A percentile compares a stretch with the other conserved stretches of the same genome.
Conservation (phyloP, 768 basidiomycete genomes). For the Tremella mesenterica region DNA sequence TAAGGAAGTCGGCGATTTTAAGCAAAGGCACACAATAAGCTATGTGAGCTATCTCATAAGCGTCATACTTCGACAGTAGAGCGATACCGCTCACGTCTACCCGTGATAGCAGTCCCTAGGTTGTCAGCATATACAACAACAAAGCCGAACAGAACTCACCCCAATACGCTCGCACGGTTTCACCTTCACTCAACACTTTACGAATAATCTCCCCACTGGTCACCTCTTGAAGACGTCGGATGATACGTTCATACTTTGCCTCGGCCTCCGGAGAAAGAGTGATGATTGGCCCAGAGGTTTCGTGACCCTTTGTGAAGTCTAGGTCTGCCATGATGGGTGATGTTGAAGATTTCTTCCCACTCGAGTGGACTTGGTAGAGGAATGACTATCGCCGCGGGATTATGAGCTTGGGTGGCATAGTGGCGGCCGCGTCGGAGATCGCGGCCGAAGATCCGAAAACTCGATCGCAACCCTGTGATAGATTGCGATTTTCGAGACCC, state of each 20-base stretch:
- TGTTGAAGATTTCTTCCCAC: slow-evolving; percentile 3
- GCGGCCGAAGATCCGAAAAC: too few relatives aligned
- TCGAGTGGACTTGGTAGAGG: too few relatives aligned
- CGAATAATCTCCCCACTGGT: slow-evolving; percentile 79
- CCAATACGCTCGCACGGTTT: slow-evolving; percentile 81
- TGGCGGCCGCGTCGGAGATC: too few relatives aligned
- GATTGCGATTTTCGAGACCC: too few relatives aligned
- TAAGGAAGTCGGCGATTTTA: slow-evolving; percentile 92
- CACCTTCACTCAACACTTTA: slow-evolving; percentile 65
- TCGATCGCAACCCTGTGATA: too few relatives aligned
- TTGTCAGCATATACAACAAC: background rate
- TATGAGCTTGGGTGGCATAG: too few relatives aligned
- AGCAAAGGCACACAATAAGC: slow-evolving; percentile 92
- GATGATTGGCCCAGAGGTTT: slow-evolving; percentile 16
- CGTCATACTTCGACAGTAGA: background rate
- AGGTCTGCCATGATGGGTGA: slow-evolving; percentile 13
- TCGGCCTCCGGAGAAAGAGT: slow-evolving; percentile 31
- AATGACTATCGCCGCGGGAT: too few relatives aligned
- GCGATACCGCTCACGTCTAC: slow-evolving; percentile 63
- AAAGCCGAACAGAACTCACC: slow-evolving; percentile 51
- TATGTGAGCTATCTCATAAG: slow-evolving; percentile 65
- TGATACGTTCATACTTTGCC: slow-evolving; percentile 65
- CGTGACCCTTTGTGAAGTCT: slow-evolving; percentile 18
- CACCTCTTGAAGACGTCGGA: slow-evolving; percentile 73
- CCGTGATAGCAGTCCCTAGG: slow-evolving; percentile 86